These are phyloP conservation scores for Lobulomyces angularis DNA, from an alignment of 192 early-diverging fungal species.

Conservation along the genomic window DNA sequence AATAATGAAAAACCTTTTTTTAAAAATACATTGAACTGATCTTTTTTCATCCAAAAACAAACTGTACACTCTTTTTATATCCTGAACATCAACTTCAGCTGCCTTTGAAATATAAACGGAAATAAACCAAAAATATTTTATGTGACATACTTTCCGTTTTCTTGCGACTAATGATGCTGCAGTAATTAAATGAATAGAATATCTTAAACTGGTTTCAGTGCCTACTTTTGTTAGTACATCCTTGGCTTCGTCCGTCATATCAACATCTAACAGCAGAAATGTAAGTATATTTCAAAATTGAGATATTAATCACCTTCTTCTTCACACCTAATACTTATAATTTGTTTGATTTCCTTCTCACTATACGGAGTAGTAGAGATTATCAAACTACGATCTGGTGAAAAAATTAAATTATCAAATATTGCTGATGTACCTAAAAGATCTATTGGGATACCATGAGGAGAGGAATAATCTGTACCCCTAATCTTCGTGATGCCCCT, in stretches of 20 bases:
- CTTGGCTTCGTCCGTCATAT: conserved; percentile 91
- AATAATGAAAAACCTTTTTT: neutral
- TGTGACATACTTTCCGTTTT: conserved; percentile 60
- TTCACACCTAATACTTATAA: conserved; percentile 72
- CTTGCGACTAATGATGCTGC: conserved; percentile 78
- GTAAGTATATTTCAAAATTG: too few relatives aligned
- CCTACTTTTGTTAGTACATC: conserved; percentile 86
- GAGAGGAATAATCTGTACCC: conserved; percentile 90
- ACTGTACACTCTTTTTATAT: conserved; percentile 87
- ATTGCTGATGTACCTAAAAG: too few relatives aligned
- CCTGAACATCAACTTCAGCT: conserved; percentile 77
- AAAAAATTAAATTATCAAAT: too few relatives aligned
- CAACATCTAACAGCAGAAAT: conserved; percentile 86
- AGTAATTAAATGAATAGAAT: conserved; percentile 96
- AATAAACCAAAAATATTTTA: conserved; percentile 7
- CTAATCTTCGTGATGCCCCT: conserved; percentile 89
- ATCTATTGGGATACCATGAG: conserved; percentile 95
- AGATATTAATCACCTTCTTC: too few relatives aligned
- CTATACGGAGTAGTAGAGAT: conserved; percentile 82
- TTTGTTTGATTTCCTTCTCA: conserved; percentile 74
- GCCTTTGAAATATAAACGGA: conserved; percentile 35
- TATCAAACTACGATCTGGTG: conserved; percentile 87
- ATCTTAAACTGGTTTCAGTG: conserved; percentile 84
- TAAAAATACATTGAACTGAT: conserved; percentile 67
- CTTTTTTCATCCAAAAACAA: conserved; percentile 94